A percentile compares a stretch with the other conserved stretches of the same genome.
phyloP scores from a whole-genome alignment of 306 rosid genomes.

The Begonia fuchsioides region DNA sequence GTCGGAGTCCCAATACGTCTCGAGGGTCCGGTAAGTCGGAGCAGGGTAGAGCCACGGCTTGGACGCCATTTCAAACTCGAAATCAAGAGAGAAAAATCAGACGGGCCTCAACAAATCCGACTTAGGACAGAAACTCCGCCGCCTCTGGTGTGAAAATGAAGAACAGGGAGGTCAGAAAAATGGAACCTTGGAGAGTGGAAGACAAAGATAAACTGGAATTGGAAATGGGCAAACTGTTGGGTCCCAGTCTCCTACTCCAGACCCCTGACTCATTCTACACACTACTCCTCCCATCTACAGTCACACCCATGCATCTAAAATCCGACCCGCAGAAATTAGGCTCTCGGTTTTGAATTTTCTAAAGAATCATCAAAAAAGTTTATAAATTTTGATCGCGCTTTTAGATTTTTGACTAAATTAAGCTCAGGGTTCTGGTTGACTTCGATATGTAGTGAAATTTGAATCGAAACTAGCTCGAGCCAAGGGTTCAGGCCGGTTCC shows the following conservation, averaged over 20 bases:
- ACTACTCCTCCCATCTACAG: too few species aligned
- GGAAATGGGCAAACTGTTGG: slow-evolving; percentile 4
- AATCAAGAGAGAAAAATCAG: slow-evolving; percentile 5
- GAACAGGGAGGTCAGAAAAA: not conserved
- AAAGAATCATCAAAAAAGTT: too few species aligned
- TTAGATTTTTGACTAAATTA: too few species aligned
- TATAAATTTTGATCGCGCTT: too few species aligned
- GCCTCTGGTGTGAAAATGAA: not conserved
- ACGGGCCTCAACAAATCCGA: slow-evolving; percentile 4
- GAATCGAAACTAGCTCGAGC: too few species aligned
- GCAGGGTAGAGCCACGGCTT: slow-evolving; percentile 93
- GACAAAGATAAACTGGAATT: not conserved
- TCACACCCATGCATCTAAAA: too few species aligned
- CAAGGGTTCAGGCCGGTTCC: too few species aligned
- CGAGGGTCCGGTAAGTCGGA: slow-evolving; percentile 52
- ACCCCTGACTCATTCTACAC: too few species aligned
- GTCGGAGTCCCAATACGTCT: slow-evolving; percentile 70
- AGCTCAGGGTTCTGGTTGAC: too few species aligned
- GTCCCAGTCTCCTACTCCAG: slow-evolving; percentile 38
- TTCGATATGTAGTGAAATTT: too few species aligned
- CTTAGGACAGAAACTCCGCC: slow-evolving; percentile 13
- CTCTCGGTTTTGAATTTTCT: too few species aligned
- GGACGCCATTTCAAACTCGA: slow-evolving; percentile 38
- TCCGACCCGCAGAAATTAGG: too few species aligned
- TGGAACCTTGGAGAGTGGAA: not conserved